phyloP scores from a whole-genome alignment of 345 rosid species.

The Citrus cavaleriei region DNA sequence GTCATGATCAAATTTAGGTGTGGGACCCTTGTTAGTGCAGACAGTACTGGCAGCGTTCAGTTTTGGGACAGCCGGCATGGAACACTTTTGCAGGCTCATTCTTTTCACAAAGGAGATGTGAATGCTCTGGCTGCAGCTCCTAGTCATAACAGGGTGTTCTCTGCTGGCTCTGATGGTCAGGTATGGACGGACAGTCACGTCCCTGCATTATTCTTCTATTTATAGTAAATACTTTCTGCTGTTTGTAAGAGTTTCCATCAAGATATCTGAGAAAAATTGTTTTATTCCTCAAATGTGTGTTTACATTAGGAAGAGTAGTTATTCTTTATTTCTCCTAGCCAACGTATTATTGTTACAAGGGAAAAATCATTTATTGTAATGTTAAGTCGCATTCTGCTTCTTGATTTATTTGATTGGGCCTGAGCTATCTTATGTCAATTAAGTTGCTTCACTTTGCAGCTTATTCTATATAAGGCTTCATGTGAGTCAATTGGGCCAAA shows the following conservation, averaged over 20 bases:
- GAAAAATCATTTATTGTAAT: background rate
- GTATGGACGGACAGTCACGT: conserved; percentile 22
- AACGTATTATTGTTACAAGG: background rate
- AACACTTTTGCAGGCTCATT: conserved; percentile 75
- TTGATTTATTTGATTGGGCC: background rate
- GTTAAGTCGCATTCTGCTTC: background rate
- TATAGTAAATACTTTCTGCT: background rate
- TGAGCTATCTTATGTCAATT: background rate
- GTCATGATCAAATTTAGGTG: conserved; percentile 40
- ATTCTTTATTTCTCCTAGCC: background rate
- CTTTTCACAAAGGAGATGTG: conserved; percentile 85
- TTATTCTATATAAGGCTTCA: conserved; percentile 74
- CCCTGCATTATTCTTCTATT: background rate
- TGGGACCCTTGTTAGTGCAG: conserved; percentile 87
- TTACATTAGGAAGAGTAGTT: background rate
- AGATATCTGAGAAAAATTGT: background rate
- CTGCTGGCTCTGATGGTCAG: conserved; percentile 98
- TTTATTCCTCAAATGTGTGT: background rate
- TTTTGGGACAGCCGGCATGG: conserved; percentile 91
- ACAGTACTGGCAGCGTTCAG: conserved; percentile 87
- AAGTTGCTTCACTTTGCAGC: conserved; percentile 38
- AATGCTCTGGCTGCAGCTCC: conserved; percentile 83
- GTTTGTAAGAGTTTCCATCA: background rate
- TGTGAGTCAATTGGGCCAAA: conserved; percentile 29
- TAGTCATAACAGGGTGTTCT: conserved; percentile 79